Conservation (phyloP, 148 eudicot species). For the Nyssa sinensis region DNA sequence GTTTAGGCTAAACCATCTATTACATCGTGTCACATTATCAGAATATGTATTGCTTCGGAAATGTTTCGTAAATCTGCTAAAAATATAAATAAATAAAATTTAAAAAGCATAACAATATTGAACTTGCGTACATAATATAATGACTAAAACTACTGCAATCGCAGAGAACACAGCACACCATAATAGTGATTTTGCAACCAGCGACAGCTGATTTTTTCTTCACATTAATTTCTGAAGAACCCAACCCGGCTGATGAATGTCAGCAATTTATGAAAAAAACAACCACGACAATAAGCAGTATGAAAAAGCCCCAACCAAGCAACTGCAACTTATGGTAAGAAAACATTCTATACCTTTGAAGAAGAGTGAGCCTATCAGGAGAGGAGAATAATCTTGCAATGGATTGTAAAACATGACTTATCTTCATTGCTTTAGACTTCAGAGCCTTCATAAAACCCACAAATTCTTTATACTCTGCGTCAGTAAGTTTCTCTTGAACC, state of each 20-base stretch:
- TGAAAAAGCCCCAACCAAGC: too few species aligned
- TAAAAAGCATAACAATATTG: background rate
- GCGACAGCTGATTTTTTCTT: background rate
- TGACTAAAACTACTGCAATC: background rate
- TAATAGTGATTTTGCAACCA: background rate
- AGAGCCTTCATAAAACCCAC: conserved; percentile 79
- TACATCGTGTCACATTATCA: background rate
- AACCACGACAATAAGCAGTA: too few species aligned
- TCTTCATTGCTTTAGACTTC: conserved; percentile 77
- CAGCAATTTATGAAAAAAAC: background rate
- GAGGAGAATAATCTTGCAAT: conserved; percentile 66
- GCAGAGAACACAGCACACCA: background rate
- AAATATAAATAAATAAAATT: background rate
- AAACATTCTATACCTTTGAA: conserved; percentile 51
- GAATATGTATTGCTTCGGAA: background rate
- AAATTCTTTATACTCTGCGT: conserved; percentile 72
- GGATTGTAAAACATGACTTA: conserved; percentile 70
- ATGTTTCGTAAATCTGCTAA: background rate
- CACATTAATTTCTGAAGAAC: conserved; percentile 5
- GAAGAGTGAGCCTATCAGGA: conserved; percentile 78
- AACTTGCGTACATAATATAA: background rate
- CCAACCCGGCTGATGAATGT: background rate
- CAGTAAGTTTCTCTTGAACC: conserved; percentile 81
- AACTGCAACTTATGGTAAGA: background rate
- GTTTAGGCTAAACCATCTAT: background rate